Evolutionary conservation across 129 eudicot species (phyloP).

Genomic region (Scalesia atractyloides): DNA sequence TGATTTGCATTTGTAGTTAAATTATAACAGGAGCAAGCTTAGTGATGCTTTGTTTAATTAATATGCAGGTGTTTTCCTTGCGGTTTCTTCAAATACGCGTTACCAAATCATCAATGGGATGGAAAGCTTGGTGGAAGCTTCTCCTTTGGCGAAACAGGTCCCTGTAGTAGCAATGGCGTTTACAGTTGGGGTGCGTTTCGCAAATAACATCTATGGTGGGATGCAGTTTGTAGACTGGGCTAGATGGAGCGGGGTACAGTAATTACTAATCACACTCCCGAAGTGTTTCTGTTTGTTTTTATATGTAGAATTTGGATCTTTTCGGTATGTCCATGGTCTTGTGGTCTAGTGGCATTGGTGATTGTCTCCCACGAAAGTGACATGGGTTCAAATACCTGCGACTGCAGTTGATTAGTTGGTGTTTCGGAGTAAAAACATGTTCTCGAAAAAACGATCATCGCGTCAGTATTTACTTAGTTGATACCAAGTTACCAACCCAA

Average conservation of each 20-base stretch:
- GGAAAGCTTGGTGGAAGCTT: conserved; percentile 75
- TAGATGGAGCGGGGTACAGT: conserved; percentile 88
- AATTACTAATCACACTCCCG: conserved; percentile 11
- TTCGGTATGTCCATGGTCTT: neutral
- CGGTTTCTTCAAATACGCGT: conserved; percentile 89
- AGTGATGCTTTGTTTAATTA: neutral
- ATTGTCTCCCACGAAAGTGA: no score
- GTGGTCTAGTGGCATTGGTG: no score
- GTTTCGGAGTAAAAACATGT: neutral
- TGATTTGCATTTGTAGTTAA: neutral
- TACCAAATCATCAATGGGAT: conserved; percentile 88
- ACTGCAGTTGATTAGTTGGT: neutral
- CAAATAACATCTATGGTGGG: conserved; percentile 93
- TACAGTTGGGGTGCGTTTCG: conserved; percentile 90
- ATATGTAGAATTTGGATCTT: conserved; percentile 13
- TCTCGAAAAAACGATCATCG: neutral
- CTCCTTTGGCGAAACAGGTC: conserved; percentile 72
- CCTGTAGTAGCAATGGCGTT: conserved; percentile 91
- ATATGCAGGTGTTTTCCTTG: conserved; percentile 83
- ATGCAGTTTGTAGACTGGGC: conserved; percentile 99
- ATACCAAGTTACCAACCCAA: no score
- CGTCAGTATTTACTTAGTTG: neutral
- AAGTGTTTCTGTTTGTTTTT: neutral
- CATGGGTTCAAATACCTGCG: neutral
- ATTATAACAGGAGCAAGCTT: neutral